phyloP scores from a whole-genome alignment of 495 filamentous ascomycete genomes.

The Xylaria curta region DNA sequence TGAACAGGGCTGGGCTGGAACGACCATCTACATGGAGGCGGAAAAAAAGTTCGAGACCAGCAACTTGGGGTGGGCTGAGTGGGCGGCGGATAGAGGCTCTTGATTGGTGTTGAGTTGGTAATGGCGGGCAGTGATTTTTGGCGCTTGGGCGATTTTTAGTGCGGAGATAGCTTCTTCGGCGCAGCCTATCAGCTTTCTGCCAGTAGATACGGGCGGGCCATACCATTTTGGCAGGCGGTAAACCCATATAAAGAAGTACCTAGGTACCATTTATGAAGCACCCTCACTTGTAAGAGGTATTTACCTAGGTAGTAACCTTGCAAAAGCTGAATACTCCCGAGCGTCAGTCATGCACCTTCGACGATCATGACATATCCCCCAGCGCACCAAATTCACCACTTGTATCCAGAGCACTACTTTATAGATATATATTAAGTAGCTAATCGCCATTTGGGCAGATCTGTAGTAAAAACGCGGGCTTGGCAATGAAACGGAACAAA shows the following conservation, averaged over 20 bases:
- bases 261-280: background rate
- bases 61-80: slow-evolving; percentile 2
- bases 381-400: background rate
- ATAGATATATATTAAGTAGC: no score
- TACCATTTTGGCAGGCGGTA: slow-evolving; percentile 4
- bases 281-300: no score
- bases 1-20: background rate
- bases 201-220: background rate
- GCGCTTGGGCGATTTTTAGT: slow-evolving; percentile 38
- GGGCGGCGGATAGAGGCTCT: background rate
- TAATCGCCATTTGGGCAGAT: no score
- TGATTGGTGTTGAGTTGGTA: slow-evolving; percentile 32
- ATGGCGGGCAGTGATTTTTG: slow-evolving; percentile 30
- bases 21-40: slow-evolving; percentile 16
- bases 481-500: slow-evolving; percentile 8
- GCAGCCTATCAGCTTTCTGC: slow-evolving; percentile 24
- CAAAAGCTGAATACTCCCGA: no score
- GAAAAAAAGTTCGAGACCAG: slow-evolving; percentile 20
- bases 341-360: no score
- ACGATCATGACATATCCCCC: no score
- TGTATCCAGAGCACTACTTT: background rate
- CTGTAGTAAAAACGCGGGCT: background rate
- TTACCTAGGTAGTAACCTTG: no score
- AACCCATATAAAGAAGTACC: background rate
- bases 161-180: slow-evolving; percentile 43